phyloP scores from a whole-genome alignment of 1,284 basidiomycete genomes.

The Coriolopsis trogii region DNA sequence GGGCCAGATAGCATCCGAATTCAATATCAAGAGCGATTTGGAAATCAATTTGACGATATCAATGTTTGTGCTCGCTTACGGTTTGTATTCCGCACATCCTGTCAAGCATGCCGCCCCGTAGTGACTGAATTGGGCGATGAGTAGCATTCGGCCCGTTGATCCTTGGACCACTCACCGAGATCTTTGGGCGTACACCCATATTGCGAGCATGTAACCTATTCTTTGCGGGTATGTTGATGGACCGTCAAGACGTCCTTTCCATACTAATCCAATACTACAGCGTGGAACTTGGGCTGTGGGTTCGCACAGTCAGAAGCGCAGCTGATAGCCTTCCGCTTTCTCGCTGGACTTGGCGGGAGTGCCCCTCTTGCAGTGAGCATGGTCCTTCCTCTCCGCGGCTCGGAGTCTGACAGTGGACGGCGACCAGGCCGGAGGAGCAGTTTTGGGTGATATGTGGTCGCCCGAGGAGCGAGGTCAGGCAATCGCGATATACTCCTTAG shows the following conservation, averaged over 20 bases:
- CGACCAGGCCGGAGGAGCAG: conserved; percentile 70
- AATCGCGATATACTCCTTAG: conserved; percentile 70
- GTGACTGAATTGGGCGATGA: too few relatives aligned
- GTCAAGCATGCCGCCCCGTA: too few relatives aligned
- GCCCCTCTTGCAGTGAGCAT: conserved; percentile 55
- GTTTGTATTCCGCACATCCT: too few relatives aligned
- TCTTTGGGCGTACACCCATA: conserved; percentile 42
- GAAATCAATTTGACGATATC: conserved; percentile 60
- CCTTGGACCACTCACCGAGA: conserved; percentile 57
- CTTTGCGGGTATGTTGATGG: conserved; percentile 46
- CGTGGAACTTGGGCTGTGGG: conserved; percentile 64
- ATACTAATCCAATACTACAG: conserved; percentile 33
- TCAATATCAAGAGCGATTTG: conserved; percentile 51
- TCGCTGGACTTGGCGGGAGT: conserved; percentile 64
- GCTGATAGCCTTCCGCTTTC: conserved; percentile 63
- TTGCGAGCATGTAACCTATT: conserved; percentile 54
- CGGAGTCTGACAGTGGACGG: not conserved
- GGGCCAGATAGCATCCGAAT: conserved; percentile 50
- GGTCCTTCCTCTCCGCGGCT: not conserved
- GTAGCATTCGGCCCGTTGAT: conserved; percentile 52
- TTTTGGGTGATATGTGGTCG: conserved; percentile 72
- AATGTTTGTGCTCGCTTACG: conserved; percentile 68
- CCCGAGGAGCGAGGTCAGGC: conserved; percentile 71
- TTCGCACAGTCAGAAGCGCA: conserved; percentile 60
- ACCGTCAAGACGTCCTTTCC: not conserved